Evolutionary conservation across 192 early-diverging fungal species (phyloP).

Genomic region (Irineochytrium annulatum): DNA sequence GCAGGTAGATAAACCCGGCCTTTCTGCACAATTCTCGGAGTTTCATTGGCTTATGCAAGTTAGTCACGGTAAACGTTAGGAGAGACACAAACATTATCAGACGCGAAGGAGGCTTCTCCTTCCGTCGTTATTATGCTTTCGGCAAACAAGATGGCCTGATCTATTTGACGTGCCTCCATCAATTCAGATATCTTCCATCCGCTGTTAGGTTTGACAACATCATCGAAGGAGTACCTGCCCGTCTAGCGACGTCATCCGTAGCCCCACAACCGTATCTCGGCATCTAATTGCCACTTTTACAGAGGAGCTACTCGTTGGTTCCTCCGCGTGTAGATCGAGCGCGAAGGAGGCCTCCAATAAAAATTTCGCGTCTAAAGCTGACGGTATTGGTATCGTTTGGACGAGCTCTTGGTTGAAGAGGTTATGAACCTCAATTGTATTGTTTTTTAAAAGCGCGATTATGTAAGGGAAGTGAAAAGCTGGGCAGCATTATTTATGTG

Average conservation of each 20-base stretch:
- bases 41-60: background rate
- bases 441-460: constrained; percentile 61
- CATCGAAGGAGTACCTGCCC: constrained; percentile 41
- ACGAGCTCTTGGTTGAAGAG: constrained; percentile 60
- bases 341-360: constrained; percentile 44
- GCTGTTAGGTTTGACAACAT: too few species aligned
- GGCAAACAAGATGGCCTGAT: constrained; percentile 57
- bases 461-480: constrained; percentile 77
- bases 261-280: constrained; percentile 52
- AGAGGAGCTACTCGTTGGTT: background rate
- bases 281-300: constrained; percentile 50
- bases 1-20: constrained; percentile 59
- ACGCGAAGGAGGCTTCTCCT: constrained; percentile 28
- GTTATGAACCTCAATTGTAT: constrained; percentile 73
- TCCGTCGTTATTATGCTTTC: constrained; percentile 51
- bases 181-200: too few species aligned
- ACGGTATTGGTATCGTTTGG: constrained; percentile 44
- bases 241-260: constrained; percentile 55
- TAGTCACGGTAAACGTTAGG: background rate
- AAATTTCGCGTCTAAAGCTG: constrained; percentile 22
- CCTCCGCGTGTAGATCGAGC: constrained; percentile 20
- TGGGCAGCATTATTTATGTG: constrained; percentile 6
- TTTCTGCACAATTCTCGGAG: constrained; percentile 47
- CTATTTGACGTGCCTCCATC: constrained; percentile 51
- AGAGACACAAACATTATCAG: background rate